Evolutionary conservation across 2,329 filamentous ascomycete genomes (phyloP), one percentile per base, ranked within the genome.

Genomic region (Chrysosphaeria jannelii): DNA sequence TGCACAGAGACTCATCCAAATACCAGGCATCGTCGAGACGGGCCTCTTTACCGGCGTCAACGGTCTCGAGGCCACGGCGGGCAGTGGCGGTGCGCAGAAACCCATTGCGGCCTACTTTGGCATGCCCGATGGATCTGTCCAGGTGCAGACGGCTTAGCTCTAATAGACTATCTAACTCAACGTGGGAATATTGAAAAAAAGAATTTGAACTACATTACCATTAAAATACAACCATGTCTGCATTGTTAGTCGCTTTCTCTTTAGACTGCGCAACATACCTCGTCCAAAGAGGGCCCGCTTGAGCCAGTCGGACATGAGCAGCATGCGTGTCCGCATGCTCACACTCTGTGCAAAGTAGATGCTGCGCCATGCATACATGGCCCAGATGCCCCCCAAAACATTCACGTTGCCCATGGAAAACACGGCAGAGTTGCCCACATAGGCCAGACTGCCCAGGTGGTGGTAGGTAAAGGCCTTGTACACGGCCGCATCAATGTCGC

Each of bases 331-430:
- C 34, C 85, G 54, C 28, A 93, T 57, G 44, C 79, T 91, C 22
- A 97, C 85, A 38, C 76, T 90, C 52, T 97, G 76, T 8, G 85
- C 78, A 49, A 97, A 97, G 46, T 97, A 97, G 9, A 91, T 69
- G 32, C 75, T 79, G 30, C 85, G 55, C 85, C 85, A 97, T 16
- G 90, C 61, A 42, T 97, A 97, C 23, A 93, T 81, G 0, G 79
- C 85, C 55, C 88, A 57, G 21, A 97, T 45, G 0, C 85, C 85
- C 23, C 85, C 85, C 2, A 63, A 63, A 27, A 85, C 47, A 34
- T 56, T 79, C 51, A 69, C 57, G 1, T 76, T 79, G 6, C 62
- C 62, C 25, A 85, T 61, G 40, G 97, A 85, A 36, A 97, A 97
- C 19, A 97, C 67, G 4, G 85, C 85, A 6, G 78, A 79, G 42